Percentiles rank a stretch among this genome's conserved stretches.
Conservation (phyloP, 768 basidiomycete genomes). For the Mycena maculata region DNA sequence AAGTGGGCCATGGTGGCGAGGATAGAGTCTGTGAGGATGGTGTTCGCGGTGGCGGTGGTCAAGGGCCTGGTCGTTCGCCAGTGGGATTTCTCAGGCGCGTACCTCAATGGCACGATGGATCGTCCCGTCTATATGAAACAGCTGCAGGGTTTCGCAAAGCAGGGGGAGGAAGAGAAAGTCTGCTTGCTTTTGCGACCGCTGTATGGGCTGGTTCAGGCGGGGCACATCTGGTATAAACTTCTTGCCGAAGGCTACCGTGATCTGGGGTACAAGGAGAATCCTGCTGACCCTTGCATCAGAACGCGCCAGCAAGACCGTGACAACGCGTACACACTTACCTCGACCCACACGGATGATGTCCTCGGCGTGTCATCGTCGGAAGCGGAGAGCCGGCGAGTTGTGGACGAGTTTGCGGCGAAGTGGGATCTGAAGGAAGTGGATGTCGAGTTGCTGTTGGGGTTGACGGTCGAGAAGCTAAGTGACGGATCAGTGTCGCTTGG, state of each 20-base stretch:
- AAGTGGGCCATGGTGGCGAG: slow-evolving; percentile 30
- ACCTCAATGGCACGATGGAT: slow-evolving; percentile 21
- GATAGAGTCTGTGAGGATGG: slow-evolving; percentile 16
- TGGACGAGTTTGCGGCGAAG: slow-evolving; percentile 14
- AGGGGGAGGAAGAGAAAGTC: slow-evolving; percentile 27
- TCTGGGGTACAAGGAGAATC: slow-evolving; percentile 1
- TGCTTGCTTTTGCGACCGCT: slow-evolving; percentile 16
- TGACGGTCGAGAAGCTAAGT: slow-evolving; percentile 12
- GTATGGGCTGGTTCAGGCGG: background rate
- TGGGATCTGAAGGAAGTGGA: slow-evolving; percentile 27
- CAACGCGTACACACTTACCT: slow-evolving; percentile 19
- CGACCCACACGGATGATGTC: slow-evolving; percentile 21
- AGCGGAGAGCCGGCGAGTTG: slow-evolving; percentile 10
- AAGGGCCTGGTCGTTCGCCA: background rate
- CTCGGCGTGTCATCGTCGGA: slow-evolving; percentile 18
- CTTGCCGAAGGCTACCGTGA: background rate
- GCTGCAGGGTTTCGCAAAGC: slow-evolving; percentile 18
- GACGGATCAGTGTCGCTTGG: slow-evolving; percentile 9
- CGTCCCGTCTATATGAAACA: slow-evolving; percentile 17
- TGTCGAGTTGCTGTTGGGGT: slow-evolving; percentile 6
- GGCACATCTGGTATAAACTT: background rate
- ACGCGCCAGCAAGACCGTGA: too few species aligned
- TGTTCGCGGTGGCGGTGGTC: slow-evolving; percentile 12
- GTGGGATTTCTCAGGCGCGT: slow-evolving; percentile 23
- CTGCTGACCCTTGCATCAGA: slow-evolving; percentile 20